Conservation (phyloP, 805 yeast species). For the Kuraishia molischiana region DNA sequence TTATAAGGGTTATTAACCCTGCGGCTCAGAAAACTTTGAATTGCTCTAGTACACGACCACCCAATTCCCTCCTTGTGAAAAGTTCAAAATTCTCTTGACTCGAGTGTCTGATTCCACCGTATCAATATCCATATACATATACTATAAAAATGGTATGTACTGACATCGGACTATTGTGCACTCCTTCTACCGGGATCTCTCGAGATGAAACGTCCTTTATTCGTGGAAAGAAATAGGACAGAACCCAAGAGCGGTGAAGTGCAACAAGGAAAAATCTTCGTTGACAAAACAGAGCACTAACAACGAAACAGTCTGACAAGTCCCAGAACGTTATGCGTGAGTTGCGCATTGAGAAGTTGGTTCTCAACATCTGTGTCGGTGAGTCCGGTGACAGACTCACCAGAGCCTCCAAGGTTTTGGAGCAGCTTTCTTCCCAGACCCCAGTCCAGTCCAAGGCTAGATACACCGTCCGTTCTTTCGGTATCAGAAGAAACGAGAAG, state of each 20-base stretch:
- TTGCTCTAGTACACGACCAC: too few species aligned
- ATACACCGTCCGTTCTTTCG: slow-evolving; percentile 99
- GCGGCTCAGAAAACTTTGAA: too few species aligned
- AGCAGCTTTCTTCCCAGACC: slow-evolving; percentile 99
- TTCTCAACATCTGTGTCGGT: slow-evolving; percentile 99
- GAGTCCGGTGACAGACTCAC: slow-evolving; percentile 99
- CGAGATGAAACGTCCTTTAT: too few species aligned
- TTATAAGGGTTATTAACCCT: neutral
- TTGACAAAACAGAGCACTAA: neutral
- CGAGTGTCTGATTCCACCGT: too few species aligned
- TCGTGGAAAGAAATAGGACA: too few species aligned
- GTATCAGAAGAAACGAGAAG: slow-evolving; percentile 99
- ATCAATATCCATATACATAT: too few species aligned
- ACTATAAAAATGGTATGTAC: neutral
- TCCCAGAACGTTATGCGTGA: slow-evolving; percentile 97
- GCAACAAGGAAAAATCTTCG: too few species aligned
- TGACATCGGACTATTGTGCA: too few species aligned
- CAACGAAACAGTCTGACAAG: slow-evolving; percentile 31
- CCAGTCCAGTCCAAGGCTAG: slow-evolving; percentile 99
- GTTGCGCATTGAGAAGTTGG: slow-evolving; percentile 97
- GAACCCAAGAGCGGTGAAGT: too few species aligned
- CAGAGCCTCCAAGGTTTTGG: slow-evolving; percentile 99
- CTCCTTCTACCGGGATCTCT: too few species aligned
- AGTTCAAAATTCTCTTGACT: too few species aligned
- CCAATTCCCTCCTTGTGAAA: neutral